Percentiles rank a stretch among this genome's conserved stretches.
These are phyloP conservation scores for Arthrinium phaeospermum DNA, from an alignment of 2,329 filamentous ascomycete genomes.

Conservation along the genomic window DNA sequence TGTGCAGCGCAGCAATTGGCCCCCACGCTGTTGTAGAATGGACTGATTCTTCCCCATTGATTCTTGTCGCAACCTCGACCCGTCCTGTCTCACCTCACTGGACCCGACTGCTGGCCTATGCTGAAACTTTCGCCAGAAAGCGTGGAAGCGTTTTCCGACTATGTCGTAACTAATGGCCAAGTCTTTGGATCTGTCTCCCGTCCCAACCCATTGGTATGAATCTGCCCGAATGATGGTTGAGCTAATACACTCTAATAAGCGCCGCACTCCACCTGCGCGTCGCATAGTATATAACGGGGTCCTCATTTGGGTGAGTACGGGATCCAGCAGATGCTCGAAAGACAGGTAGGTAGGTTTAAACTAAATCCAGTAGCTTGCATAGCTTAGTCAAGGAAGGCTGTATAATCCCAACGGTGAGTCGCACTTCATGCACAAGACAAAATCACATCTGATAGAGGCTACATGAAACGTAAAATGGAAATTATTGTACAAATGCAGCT, in stretches of 20 bases:
- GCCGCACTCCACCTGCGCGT: constrained; percentile 4
- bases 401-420: background rate
- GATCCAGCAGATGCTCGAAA: background rate
- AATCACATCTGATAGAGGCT: constrained; percentile 1
- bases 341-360: background rate
- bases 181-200: background rate
- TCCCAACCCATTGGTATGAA: constrained; percentile 6
- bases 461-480: constrained; percentile 11
- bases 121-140: background rate
- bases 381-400: background rate
- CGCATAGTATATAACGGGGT: background rate
- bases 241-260: constrained; percentile 7
- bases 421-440: background rate
- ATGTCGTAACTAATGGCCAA: background rate
- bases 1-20: background rate
- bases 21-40: background rate
- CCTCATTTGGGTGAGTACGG: background rate
- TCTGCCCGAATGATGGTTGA: constrained; percentile 6
- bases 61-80: background rate
- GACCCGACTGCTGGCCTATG: background rate
- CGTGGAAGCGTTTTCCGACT: background rate
- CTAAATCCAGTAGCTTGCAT: background rate
- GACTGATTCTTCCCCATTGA: background rate
- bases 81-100: background rate
- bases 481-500: constrained; percentile 22